These are phyloP conservation scores for Geosmithia flava DNA, from an alignment of 2,329 filamentous ascomycete species.

Conservation along the genomic window DNA sequence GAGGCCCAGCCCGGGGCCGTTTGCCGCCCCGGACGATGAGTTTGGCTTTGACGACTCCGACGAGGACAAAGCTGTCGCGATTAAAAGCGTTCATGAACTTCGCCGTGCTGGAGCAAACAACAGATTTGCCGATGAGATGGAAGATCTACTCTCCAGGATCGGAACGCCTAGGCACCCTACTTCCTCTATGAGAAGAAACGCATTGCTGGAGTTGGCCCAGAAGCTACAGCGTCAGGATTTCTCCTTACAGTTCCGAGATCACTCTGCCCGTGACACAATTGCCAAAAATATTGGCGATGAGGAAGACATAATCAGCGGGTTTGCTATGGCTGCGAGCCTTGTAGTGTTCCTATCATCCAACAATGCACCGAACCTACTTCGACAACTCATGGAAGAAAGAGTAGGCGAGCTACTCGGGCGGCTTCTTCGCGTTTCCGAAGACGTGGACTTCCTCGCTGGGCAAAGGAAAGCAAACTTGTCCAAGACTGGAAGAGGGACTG, in stretches of 20 bases:
- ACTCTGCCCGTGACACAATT: slow-evolving; percentile 58
- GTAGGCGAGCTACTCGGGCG: slow-evolving; percentile 40
- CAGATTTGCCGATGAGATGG: slow-evolving; percentile 52
- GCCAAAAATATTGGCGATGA: slow-evolving; percentile 48
- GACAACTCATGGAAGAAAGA: slow-evolving; percentile 41
- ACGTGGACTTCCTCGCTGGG: slow-evolving; percentile 48
- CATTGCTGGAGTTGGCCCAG: slow-evolving; percentile 45
- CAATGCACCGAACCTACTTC: slow-evolving; percentile 45
- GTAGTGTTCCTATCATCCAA: slow-evolving; percentile 48
- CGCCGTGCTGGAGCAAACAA: slow-evolving; percentile 55
- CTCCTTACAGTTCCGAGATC: slow-evolving; percentile 58
- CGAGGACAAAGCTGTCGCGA: slow-evolving; percentile 32
- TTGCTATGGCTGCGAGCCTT: slow-evolving; percentile 51
- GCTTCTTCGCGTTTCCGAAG: slow-evolving; percentile 38
- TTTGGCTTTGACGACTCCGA: slow-evolving; percentile 13
- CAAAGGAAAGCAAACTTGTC: slow-evolving; percentile 60
- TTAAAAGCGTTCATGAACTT: slow-evolving; percentile 53
- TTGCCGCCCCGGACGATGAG: slow-evolving; percentile 13
- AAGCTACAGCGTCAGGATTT: slow-evolving; percentile 52
- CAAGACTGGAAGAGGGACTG: slow-evolving; percentile 43
- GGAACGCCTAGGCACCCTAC: slow-evolving; percentile 33
- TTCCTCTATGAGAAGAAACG: slow-evolving; percentile 41
- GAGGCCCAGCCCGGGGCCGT: slow-evolving; percentile 7
- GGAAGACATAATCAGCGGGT: slow-evolving; percentile 48
- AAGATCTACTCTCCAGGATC: slow-evolving; percentile 50